Evolutionary conservation across 441 rosid species (phyloP).

Genomic region (Gossypium schwendimanii): DNA sequence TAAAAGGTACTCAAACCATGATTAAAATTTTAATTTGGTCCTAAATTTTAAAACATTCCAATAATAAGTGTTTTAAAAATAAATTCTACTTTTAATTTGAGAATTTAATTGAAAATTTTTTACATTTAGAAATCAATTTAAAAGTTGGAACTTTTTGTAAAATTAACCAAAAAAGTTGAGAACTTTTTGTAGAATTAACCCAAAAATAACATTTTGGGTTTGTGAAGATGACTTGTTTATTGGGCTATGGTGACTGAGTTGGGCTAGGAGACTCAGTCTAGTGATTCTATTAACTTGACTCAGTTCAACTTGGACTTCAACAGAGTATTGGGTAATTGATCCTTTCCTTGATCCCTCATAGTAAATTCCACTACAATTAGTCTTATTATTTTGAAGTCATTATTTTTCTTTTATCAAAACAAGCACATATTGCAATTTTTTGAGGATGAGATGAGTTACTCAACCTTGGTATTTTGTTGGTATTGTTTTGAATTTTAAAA

Average conservation of each 20-base stretch:
- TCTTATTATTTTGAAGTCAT: background rate
- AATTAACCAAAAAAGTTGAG: too few species aligned
- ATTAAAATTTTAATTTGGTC: too few species aligned
- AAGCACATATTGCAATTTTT: background rate
- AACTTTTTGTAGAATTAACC: too few species aligned
- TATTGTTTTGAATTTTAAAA: background rate
- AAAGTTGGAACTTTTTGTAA: too few species aligned
- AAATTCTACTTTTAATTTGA: too few species aligned
- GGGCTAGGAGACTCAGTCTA: background rate
- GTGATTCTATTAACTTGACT: background rate
- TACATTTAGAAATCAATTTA: too few species aligned
- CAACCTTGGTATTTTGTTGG: too few species aligned
- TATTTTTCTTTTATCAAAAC: too few species aligned
- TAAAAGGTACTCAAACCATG: too few species aligned
- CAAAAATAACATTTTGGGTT: background rate
- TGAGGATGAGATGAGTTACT: background rate
- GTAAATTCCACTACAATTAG: background rate
- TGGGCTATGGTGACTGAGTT: background rate
- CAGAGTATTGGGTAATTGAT: background rate
- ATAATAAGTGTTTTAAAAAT: too few species aligned
- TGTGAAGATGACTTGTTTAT: background rate
- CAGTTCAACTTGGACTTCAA: background rate
- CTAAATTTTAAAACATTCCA: too few species aligned
- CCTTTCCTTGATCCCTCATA: background rate
- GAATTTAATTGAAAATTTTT: too few species aligned